Percentiles rank a stretch among this genome's conserved stretches.
Conservation (phyloP, 305 asterid species). For the Solanum aculeatissimum region DNA sequence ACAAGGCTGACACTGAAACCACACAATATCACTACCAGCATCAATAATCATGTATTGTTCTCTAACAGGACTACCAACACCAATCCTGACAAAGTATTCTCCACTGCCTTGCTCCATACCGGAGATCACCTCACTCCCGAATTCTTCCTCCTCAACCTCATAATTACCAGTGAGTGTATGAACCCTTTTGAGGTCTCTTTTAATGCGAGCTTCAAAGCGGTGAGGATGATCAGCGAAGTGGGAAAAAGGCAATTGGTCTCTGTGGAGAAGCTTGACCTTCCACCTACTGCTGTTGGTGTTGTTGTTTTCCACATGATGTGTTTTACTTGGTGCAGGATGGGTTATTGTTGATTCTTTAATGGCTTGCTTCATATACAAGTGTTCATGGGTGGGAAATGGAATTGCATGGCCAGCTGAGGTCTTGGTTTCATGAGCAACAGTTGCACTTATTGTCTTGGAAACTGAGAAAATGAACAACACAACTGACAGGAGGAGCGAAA, state of each 20-base stretch:
- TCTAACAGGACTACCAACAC: slow-evolving; percentile 74
- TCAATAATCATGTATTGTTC: slow-evolving; percentile 85
- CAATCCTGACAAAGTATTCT: slow-evolving; percentile 80
- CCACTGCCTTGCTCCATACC: slow-evolving; percentile 94
- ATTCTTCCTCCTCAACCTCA: slow-evolving; percentile 27
- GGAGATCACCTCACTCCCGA: slow-evolving; percentile 72
- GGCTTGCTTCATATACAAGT: slow-evolving; percentile 43
- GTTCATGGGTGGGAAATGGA: slow-evolving; percentile 43
- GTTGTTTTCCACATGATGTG: not conserved
- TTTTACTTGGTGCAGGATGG: not conserved
- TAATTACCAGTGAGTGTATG: slow-evolving; percentile 12
- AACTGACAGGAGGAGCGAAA: not conserved
- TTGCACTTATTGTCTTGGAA: slow-evolving; percentile 5
- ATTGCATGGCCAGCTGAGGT: slow-evolving; percentile 66
- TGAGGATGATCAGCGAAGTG: slow-evolving; percentile 43
- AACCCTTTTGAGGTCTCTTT: slow-evolving; percentile 48
- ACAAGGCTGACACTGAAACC: slow-evolving; percentile 96
- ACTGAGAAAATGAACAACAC: not conserved
- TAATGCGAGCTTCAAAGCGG: slow-evolving; percentile 54
- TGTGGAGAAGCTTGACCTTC: slow-evolving; percentile 49
- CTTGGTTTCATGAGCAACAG: slow-evolving; percentile 19
- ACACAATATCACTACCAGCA: slow-evolving; percentile 81
- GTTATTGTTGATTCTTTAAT: slow-evolving; percentile 3
- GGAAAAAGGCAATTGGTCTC: slow-evolving; percentile 41
- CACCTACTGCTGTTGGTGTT: not conserved